Conservation (phyloP, 345 rosid genomes). For the Euphorbia peplus region DNA sequence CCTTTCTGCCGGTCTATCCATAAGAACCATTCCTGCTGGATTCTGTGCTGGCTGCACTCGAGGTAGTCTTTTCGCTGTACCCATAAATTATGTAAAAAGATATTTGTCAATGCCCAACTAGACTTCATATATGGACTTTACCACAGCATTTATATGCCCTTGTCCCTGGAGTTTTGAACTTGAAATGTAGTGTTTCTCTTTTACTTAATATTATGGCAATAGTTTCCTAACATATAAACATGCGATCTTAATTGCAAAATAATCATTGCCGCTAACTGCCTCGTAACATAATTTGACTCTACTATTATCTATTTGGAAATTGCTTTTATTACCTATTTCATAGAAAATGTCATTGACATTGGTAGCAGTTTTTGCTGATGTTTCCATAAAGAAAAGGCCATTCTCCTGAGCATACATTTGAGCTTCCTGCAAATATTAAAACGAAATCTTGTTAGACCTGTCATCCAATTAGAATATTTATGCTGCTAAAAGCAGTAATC, state of each 20-base stretch:
- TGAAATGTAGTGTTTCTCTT: not conserved
- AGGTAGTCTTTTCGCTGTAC: constrained; percentile 77
- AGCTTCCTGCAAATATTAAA: constrained; percentile 63
- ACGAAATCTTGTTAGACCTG: not conserved
- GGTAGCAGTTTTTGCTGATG: constrained; percentile 72
- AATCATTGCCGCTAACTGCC: not conserved
- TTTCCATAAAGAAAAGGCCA: constrained; percentile 79
- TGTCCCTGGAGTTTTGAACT: too few species aligned
- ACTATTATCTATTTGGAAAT: not conserved
- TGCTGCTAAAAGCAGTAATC: not conserved
- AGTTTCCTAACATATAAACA: not conserved
- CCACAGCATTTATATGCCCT: too few species aligned
- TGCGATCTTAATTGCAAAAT: not conserved
- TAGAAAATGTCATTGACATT: constrained; percentile 78
- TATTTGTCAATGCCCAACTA: constrained; percentile 1
- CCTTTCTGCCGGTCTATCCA: constrained; percentile 71
- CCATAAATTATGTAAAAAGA: not conserved
- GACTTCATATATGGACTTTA: not conserved
- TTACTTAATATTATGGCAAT: not conserved
- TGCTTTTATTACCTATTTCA: constrained; percentile 54
- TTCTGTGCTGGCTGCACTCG: constrained; percentile 81
- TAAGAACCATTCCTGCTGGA: constrained; percentile 86
- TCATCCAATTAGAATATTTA: not conserved
- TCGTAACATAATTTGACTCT: not conserved
- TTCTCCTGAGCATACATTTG: constrained; percentile 65